phyloP scores from a whole-genome alignment of 768 basidiomycete species.

The Suillus plorans region DNA sequence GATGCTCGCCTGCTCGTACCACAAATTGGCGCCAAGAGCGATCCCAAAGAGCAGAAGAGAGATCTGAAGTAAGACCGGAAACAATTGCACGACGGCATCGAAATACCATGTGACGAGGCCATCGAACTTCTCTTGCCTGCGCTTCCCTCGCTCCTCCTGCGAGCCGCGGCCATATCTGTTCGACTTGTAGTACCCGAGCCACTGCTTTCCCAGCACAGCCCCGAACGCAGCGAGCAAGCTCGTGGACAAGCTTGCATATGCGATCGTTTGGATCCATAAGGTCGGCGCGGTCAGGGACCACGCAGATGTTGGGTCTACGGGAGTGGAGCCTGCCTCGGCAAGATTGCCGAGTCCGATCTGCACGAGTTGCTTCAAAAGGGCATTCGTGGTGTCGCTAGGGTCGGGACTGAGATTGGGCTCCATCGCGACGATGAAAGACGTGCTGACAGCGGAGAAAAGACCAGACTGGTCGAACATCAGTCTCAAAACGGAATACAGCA shows the following conservation, averaged over 20 bases:
- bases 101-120: conserved; percentile 15
- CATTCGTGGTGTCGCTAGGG: conserved; percentile 14
- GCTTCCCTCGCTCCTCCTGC: conserved; percentile 7
- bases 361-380: conserved; percentile 12
- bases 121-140: conserved; percentile 10
- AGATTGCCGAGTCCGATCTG: conserved; percentile 3
- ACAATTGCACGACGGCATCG: conserved; percentile 4
- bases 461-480: conserved; percentile 10
- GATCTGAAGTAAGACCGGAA: conserved; percentile 14
- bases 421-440: conserved; percentile 12
- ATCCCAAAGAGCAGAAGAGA: conserved; percentile 15
- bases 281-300: not conserved
- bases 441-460: conserved; percentile 14
- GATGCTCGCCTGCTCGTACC: not conserved
- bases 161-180: conserved; percentile 4
- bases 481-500: not conserved
- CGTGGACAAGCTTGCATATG: conserved; percentile 13
- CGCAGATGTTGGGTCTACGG: not conserved
- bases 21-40: conserved; percentile 7
- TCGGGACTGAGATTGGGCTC: conserved; percentile 11
- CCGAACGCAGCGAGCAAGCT: conserved; percentile 14
- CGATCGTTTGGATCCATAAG: conserved; percentile 4
- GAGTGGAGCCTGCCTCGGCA: not conserved
- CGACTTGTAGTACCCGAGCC: conserved; percentile 10
- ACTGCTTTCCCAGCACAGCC: conserved; percentile 16